These are phyloP conservation scores for Ophiostoma perfectum DNA, from an alignment of 2,329 filamentous ascomycete genomes.

Conservation along the genomic window DNA sequence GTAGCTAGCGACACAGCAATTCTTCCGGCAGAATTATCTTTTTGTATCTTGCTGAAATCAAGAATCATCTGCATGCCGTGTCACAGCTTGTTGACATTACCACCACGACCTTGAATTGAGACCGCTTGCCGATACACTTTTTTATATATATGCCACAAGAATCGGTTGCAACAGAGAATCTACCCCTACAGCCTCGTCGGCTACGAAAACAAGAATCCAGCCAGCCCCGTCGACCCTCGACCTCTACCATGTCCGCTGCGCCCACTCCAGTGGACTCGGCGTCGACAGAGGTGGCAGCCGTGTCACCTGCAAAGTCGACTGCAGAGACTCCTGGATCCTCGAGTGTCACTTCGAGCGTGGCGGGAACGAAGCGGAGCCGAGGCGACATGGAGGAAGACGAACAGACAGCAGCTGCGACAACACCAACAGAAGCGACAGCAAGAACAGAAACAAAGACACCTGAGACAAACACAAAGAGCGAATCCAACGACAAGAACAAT, in stretches of 20 bases:
- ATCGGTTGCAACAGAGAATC: not conserved
- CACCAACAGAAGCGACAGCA: not conserved
- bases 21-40: constrained; percentile 12
- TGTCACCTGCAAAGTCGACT: not conserved
- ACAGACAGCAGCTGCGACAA: not conserved
- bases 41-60: not conserved
- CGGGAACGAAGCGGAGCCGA: constrained; percentile 9
- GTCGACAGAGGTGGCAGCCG: not conserved
- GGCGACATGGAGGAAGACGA: constrained; percentile 10
- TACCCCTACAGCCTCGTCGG: not conserved
- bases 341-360: not conserved
- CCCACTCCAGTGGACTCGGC: not conserved
- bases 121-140: too few relatives aligned
- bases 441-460: not conserved
- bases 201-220: not conserved
- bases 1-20: not conserved
- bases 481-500: not conserved
- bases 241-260: not conserved
- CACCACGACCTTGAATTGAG: too few relatives aligned
- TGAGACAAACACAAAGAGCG: not conserved
- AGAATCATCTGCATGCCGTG: too few relatives aligned
- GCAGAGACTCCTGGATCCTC: not conserved
- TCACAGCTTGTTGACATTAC: too few relatives aligned
- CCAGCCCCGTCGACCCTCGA: not conserved
- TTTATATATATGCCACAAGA: too few relatives aligned